Evolutionary conservation across 1,139 yeast genomes (phyloP).

Genomic region (Yamadazyma buinensis): DNA sequence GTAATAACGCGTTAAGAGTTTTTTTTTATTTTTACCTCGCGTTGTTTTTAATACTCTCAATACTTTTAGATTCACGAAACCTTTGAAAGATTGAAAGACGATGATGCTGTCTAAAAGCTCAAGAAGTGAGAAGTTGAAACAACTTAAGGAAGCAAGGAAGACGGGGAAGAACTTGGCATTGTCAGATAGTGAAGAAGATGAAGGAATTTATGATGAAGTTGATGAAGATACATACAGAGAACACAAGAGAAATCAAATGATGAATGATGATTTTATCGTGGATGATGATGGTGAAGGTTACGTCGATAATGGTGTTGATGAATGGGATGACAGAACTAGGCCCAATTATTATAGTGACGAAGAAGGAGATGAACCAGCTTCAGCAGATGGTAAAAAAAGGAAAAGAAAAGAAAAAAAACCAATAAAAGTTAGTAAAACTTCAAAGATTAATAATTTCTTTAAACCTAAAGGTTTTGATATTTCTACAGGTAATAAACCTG

Average conservation of each 20-base stretch:
- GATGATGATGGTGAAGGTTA: slow-evolving; percentile 91
- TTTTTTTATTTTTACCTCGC: not conserved
- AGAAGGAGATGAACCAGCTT: slow-evolving; percentile 17
- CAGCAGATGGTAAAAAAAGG: slow-evolving; percentile 18
- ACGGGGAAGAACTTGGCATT: slow-evolving; percentile 26
- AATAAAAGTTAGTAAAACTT: slow-evolving; percentile 42
- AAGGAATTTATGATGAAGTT: slow-evolving; percentile 74
- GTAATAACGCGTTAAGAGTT: not conserved
- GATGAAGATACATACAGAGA: slow-evolving; percentile 76
- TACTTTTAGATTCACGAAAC: too few relatives aligned
- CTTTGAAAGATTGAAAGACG: not conserved
- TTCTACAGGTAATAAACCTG: slow-evolving; percentile 12
- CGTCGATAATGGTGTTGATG: slow-evolving; percentile 88
- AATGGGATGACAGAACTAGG: slow-evolving; percentile 64
- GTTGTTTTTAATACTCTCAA: not conserved
- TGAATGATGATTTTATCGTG: slow-evolving; percentile 89
- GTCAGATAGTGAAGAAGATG: slow-evolving; percentile 24
- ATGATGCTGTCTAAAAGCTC: slow-evolving; percentile 13
- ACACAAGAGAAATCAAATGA: slow-evolving; percentile 73
- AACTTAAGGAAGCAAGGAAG: slow-evolving; percentile 39
- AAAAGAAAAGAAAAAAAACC: slow-evolving; percentile 31
- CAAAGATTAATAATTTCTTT: slow-evolving; percentile 54
- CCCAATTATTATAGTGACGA: slow-evolving; percentile 54
- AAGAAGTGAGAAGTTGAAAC: slow-evolving; percentile 32
- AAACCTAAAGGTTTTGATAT: slow-evolving; percentile 28